These are phyloP conservation scores for Fusarium sp. DNA, from an alignment of 2,329 filamentous ascomycete genomes.

Conservation along the genomic window DNA sequence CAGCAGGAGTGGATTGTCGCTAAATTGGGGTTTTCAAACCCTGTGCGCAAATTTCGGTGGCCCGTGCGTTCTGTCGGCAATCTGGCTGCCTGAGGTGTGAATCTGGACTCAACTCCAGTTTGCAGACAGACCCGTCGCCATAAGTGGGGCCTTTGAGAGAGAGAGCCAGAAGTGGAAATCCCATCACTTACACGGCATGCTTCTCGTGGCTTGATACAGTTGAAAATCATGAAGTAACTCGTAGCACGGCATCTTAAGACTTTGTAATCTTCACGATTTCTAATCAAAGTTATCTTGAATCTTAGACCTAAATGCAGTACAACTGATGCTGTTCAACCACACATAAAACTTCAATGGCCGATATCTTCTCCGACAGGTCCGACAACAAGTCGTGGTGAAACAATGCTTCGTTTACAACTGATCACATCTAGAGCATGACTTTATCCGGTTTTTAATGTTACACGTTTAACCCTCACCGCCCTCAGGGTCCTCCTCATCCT, in stretches of 20 bases:
- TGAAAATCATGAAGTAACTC: neutral
- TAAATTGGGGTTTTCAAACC: slow-evolving; percentile 59
- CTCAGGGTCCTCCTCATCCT: slow-evolving; percentile 64
- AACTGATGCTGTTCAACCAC: slow-evolving; percentile 6
- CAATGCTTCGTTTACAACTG: slow-evolving; percentile 10
- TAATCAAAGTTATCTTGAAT: slow-evolving; percentile 1
- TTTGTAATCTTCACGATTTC: slow-evolving; percentile 4
- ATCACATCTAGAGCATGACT: slow-evolving; percentile 1
- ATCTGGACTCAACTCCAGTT: neutral
- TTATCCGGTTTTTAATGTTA: slow-evolving; percentile 17
- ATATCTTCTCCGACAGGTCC: slow-evolving; percentile 10
- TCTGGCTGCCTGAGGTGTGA: slow-evolving; percentile 33
- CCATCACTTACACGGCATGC: slow-evolving; percentile 23
- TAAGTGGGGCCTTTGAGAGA: neutral
- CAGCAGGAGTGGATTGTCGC: slow-evolving; percentile 47
- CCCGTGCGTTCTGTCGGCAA: slow-evolving; percentile 30
- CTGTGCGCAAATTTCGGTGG: slow-evolving; percentile 30
- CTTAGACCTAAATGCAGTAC: slow-evolving; percentile 1
- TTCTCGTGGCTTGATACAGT: neutral
- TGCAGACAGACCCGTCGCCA: neutral
- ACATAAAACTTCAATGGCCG: neutral
- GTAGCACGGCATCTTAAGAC: neutral
- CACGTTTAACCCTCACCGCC: slow-evolving; percentile 56
- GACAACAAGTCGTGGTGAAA: slow-evolving; percentile 3
- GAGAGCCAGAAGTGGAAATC: neutral